Conservation (phyloP, 176 grass and related monocot genomes). For the Eleusine coracana region DNA sequence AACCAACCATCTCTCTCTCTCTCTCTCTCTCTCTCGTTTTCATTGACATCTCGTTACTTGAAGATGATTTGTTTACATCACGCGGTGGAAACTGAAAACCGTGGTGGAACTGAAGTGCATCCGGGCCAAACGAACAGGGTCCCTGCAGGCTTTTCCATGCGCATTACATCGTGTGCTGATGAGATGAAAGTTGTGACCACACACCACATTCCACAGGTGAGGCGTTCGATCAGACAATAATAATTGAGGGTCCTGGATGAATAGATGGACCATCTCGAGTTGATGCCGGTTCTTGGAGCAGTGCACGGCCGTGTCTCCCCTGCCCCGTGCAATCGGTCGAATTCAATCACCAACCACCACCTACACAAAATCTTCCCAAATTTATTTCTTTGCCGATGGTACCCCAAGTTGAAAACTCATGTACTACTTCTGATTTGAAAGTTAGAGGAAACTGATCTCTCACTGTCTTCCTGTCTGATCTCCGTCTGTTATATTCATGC, state of each 20-base stretch:
- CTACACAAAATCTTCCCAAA: not conserved
- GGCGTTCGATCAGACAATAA: not conserved
- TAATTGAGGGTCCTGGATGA: not conserved
- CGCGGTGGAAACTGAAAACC: not conserved
- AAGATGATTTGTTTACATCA: not conserved
- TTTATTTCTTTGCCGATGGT: not conserved
- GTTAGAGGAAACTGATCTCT: too few species aligned
- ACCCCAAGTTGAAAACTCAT: not conserved
- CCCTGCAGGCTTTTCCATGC: constrained; percentile 18
- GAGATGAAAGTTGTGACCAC: not conserved
- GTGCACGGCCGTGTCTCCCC: constrained; percentile 28
- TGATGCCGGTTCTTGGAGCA: constrained; percentile 35
- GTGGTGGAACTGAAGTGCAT: not conserved
- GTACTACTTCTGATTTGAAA: not conserved
- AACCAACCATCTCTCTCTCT: not conserved
- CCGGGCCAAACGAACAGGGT: constrained; percentile 10
- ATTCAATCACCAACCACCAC: not conserved
- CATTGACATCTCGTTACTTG: not conserved
- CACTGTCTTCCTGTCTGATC: too few species aligned
- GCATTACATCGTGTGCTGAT: not conserved
- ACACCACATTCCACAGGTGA: constrained; percentile 23
- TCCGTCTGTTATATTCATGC: too few species aligned
- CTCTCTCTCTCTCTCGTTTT: not conserved
- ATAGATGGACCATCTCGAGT: constrained; percentile 25
- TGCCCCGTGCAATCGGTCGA: not conserved